phyloP scores from a whole-genome alignment of 2,329 filamentous ascomycete genomes.

The Aspergillus melleus region DNA sequence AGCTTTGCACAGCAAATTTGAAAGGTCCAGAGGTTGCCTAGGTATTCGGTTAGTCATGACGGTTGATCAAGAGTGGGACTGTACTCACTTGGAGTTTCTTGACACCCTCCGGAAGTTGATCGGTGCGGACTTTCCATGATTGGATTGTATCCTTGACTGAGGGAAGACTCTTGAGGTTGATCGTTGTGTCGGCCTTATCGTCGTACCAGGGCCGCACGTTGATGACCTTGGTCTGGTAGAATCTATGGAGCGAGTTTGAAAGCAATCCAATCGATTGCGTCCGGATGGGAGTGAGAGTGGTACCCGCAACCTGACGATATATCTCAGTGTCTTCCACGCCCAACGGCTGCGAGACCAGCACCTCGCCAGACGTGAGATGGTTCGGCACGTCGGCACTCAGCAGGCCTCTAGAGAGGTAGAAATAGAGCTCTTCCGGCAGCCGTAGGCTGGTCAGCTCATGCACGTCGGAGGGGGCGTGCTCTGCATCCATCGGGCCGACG shows the following conservation, averaged over 20 bases:
- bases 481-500: constrained; percentile 71
- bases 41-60: constrained; percentile 1
- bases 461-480: constrained; percentile 75
- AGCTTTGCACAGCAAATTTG: constrained; percentile 56
- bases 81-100: constrained; percentile 34
- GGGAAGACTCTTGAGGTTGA: constrained; percentile 61
- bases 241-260: constrained; percentile 76
- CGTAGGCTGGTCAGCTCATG: constrained; percentile 89
- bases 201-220: constrained; percentile 83
- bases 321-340: constrained; percentile 78
- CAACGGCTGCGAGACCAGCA: constrained; percentile 77
- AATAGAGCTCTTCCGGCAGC: constrained; percentile 84
- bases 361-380: constrained; percentile 77
- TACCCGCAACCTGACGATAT: constrained; percentile 76
- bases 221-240: constrained; percentile 77
- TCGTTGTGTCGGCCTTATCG: constrained; percentile 61
- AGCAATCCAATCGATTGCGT: constrained; percentile 76
- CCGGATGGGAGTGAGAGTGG: constrained; percentile 71
- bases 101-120: constrained; percentile 49
- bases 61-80: no score
- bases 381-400: constrained; percentile 77
- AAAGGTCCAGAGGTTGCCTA: constrained; percentile 33
- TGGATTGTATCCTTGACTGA: constrained; percentile 56
- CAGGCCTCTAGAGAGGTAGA: constrained; percentile 82
- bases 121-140: constrained; percentile 71